Percentiles rank a stretch among this genome's conserved stretches.
Evolutionary conservation across 2,329 filamentous ascomycete species (phyloP).

Genomic region (Fusarium praegraminearum): DNA sequence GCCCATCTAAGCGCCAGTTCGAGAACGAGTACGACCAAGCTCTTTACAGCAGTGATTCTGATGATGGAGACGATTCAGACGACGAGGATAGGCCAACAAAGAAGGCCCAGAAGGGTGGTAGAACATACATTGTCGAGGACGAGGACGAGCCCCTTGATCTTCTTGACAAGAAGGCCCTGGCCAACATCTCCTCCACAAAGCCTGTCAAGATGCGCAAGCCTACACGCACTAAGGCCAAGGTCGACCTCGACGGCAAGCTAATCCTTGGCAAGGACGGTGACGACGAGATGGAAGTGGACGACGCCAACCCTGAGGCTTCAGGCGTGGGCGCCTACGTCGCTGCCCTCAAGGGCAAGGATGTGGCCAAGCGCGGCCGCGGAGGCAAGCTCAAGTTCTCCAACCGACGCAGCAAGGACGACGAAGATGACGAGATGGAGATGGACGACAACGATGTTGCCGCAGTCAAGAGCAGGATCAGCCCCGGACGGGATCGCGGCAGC

Average conservation of each 20-base stretch:
- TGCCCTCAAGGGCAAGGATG: conserved; percentile 75
- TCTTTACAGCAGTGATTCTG: conserved; percentile 85
- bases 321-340: conserved; percentile 78
- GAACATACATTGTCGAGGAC: conserved; percentile 91
- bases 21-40: conserved; percentile 96
- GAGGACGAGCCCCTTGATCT: conserved; percentile 96
- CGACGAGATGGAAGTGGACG: conserved; percentile 73
- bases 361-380: conserved; percentile 71
- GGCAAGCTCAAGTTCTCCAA: conserved; percentile 80
- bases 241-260: conserved; percentile 83
- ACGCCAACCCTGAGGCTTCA: conserved; percentile 66
- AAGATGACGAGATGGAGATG: conserved; percentile 65
- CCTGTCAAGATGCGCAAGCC: conserved; percentile 73
- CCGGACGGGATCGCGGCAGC: conserved; percentile 55
- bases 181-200: conserved; percentile 92
- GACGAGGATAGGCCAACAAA: conserved; percentile 65
- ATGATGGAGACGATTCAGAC: conserved; percentile 63
- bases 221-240: conserved; percentile 72
- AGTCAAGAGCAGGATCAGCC: conserved; percentile 64
- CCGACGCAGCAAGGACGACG: conserved; percentile 61
- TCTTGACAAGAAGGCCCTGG: conserved; percentile 87
- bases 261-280: conserved; percentile 73
- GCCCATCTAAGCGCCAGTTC: conserved; percentile 70
- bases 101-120: conserved; percentile 70
- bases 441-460: conserved; percentile 64